phyloP scores from a whole-genome alignment of 2,329 filamentous ascomycete genomes.

The Aspergillus ochraceoroseus region DNA sequence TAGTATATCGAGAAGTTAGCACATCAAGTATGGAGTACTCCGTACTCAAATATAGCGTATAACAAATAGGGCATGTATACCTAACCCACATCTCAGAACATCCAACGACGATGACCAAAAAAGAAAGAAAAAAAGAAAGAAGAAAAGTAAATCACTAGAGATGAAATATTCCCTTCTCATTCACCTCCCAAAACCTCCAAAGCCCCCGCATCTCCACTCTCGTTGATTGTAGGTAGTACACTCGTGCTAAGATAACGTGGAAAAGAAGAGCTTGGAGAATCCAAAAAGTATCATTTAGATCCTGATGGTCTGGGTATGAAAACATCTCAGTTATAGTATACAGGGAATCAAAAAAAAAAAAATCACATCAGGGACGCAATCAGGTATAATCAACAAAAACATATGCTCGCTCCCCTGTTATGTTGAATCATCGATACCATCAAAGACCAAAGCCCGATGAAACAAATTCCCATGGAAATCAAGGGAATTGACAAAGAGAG shows the following conservation, averaged over 20 bases:
- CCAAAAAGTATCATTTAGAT: slow-evolving; percentile 2
- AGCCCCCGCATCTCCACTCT: slow-evolving; percentile 68
- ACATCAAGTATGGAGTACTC: too few relatives aligned
- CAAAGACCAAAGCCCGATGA: too few relatives aligned
- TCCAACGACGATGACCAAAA: neutral
- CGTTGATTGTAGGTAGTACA: too few relatives aligned
- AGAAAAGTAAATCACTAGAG: slow-evolving; percentile 22
- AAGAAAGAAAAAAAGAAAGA: too few relatives aligned
- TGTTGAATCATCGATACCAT: neutral
- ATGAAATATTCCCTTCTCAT: slow-evolving; percentile 54
- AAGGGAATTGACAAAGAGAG: neutral
- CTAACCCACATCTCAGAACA: neutral
- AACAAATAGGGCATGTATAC: too few relatives aligned
- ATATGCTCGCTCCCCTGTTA: neutral
- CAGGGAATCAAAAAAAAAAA: neutral
- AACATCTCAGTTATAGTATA: slow-evolving; percentile 1
- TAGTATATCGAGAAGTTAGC: too few relatives aligned
- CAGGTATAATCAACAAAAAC: too few relatives aligned
- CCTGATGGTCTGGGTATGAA: too few relatives aligned
- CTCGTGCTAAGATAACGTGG: too few relatives aligned
- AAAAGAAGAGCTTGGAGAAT: neutral
- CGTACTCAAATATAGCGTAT: too few relatives aligned
- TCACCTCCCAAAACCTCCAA: slow-evolving; percentile 70
- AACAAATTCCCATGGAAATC: too few relatives aligned
- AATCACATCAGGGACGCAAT: too few relatives aligned